phyloP scores from a whole-genome alignment of 352 stramenopile genomes.

The Nothophytophthora sp. region DNA sequence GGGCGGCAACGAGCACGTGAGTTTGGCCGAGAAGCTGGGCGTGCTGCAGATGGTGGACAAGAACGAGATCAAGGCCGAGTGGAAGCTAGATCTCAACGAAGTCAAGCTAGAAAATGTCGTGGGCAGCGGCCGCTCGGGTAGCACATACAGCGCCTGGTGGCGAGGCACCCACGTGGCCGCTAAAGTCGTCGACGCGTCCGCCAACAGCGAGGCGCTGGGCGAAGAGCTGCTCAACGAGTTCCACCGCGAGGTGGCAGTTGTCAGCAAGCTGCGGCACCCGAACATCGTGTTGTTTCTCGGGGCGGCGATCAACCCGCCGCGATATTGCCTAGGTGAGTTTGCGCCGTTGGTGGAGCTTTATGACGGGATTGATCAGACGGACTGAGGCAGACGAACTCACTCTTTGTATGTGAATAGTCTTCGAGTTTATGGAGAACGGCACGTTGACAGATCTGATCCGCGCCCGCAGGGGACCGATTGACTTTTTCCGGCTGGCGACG shows the following conservation, averaged over 20 bases:
- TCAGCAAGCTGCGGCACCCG: constrained; percentile 83
- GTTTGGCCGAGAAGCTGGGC: constrained; percentile 67
- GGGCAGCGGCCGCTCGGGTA: constrained; percentile 71
- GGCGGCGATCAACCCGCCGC: constrained; percentile 70
- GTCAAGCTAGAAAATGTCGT: constrained; percentile 72
- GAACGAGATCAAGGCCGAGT: constrained; percentile 86
- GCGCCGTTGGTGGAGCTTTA: neutral
- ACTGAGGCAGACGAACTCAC: too few relatives aligned
- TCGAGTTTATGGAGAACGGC: constrained; percentile 90
- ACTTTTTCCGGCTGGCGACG: constrained; percentile 78
- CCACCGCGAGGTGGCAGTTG: constrained; percentile 81
- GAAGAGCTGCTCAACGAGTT: constrained; percentile 88
- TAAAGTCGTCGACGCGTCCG: constrained; percentile 79
- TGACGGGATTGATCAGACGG: neutral
- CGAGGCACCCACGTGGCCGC: constrained; percentile 77
- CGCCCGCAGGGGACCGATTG: constrained; percentile 55
- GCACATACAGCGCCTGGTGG: constrained; percentile 83
- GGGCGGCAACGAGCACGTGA: constrained; percentile 26
- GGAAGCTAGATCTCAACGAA: constrained; percentile 74
- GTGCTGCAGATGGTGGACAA: constrained; percentile 84
- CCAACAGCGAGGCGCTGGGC: constrained; percentile 65
- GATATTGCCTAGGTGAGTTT: constrained; percentile 77
- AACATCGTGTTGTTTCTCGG: constrained; percentile 89
- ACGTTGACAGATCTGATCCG: constrained; percentile 85
- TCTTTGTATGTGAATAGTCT: constrained; percentile 41